A percentile compares a stretch with the other conserved stretches of the same genome.
Conservation (phyloP, 345 rosid genomes). For the Turnera subulata region DNA sequence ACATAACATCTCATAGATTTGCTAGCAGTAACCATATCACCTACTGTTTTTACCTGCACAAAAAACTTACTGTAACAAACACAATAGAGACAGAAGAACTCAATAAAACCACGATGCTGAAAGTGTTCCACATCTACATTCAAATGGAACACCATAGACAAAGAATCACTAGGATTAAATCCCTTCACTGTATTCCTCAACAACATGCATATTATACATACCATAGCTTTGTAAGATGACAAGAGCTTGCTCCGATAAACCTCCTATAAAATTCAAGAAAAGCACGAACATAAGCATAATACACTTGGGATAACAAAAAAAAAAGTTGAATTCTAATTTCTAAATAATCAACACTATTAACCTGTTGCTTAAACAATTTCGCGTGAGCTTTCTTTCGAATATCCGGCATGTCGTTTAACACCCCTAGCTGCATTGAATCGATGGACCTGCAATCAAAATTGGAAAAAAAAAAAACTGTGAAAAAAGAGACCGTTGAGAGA, state of each 20-base stretch:
- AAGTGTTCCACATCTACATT: no score
- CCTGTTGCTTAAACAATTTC: constrained; percentile 71
- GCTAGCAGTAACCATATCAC: constrained; percentile 53
- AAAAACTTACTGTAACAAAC: background rate
- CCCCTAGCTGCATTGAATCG: constrained; percentile 78
- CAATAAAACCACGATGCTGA: no score
- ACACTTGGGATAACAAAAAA: background rate
- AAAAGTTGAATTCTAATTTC: background rate
- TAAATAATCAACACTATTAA: constrained; percentile 7
- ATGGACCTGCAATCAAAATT: constrained; percentile 44
- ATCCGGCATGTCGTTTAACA: constrained; percentile 57
- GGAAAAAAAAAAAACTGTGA: background rate
- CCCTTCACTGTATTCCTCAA: no score
- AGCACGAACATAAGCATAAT: background rate
- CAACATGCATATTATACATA: constrained; percentile 23
- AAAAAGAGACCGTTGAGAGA: background rate
- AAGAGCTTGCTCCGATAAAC: constrained; percentile 43
- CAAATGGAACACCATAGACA: no score
- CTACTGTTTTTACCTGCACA: constrained; percentile 54
- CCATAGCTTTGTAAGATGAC: constrained; percentile 76
- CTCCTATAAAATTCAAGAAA: constrained; percentile 31
- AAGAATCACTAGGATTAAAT: no score
- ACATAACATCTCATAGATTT: constrained; percentile 63
- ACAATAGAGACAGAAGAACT: no score
- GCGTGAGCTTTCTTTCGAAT: constrained; percentile 63